Evolutionary conservation across 331 rosid species (phyloP).

Genomic region (Cucumis variabilis): DNA sequence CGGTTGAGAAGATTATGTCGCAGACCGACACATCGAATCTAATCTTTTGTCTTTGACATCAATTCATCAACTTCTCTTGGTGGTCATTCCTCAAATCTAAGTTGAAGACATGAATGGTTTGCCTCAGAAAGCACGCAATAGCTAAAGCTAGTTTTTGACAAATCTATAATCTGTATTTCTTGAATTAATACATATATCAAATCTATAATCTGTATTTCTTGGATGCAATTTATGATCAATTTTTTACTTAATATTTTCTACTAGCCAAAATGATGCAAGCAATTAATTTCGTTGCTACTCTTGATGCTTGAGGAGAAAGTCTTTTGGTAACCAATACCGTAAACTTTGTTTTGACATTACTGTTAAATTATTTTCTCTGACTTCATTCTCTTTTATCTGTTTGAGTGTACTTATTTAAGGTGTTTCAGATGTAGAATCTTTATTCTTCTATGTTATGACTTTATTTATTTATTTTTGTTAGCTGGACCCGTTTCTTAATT

Average conservation of each 20-base stretch:
- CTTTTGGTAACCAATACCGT: constrained; percentile 70
- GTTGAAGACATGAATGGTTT: constrained; percentile 22
- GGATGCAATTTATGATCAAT: background rate
- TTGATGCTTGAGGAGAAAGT: constrained; percentile 98
- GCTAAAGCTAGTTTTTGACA: constrained; percentile 14
- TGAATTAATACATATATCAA: too few species aligned
- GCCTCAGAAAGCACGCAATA: background rate
- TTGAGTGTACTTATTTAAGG: background rate
- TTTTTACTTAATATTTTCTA: constrained; percentile 32
- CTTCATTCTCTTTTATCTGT: background rate
- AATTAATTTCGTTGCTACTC: constrained; percentile 89
- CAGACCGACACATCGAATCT: constrained; percentile 46
- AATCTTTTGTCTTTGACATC: background rate
- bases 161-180: background rate
- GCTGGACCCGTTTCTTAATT: background rate
- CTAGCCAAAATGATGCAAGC: constrained; percentile 67
- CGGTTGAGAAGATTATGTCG: constrained; percentile 81
- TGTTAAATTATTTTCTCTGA: background rate
- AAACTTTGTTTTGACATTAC: constrained; percentile 14
- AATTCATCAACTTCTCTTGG: background rate
- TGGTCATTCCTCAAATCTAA: background rate
- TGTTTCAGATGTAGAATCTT: constrained; percentile 11
- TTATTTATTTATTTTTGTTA: background rate
- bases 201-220: background rate
- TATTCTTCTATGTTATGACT: background rate